phyloP scores from a whole-genome alignment of 129 eudicot species.

The Pseudognaphalium luteoalbum region DNA sequence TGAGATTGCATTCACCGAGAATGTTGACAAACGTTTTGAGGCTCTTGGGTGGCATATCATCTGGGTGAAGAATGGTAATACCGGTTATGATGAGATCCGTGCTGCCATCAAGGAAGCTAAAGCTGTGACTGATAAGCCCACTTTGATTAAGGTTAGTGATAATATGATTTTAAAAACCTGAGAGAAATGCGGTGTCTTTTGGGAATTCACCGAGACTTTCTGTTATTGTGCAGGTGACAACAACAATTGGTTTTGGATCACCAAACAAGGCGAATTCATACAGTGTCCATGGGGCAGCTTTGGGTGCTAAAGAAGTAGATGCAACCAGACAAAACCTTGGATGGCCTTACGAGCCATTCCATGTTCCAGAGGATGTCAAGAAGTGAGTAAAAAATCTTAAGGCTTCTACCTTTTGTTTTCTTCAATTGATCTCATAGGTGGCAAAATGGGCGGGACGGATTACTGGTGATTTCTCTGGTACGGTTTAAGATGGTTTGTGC shows the following conservation, averaged over 20 bases:
- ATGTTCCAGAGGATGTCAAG: constrained; percentile 94
- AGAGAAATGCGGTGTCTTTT: neutral
- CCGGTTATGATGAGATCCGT: constrained; percentile 94
- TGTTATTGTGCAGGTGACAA: constrained; percentile 63
- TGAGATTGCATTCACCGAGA: constrained; percentile 88
- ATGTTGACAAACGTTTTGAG: constrained; percentile 81
- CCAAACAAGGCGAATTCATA: constrained; percentile 97
- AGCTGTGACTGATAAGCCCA: constrained; percentile 88
- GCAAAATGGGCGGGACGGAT: neutral
- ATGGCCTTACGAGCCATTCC: constrained; percentile 98
- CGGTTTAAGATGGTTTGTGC: neutral
- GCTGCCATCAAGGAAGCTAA: constrained; percentile 97
- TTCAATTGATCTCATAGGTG: neutral
- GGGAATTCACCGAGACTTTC: constrained; percentile 2
- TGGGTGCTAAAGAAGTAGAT: constrained; percentile 96
- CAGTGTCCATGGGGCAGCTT: constrained; percentile 87
- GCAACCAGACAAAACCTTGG: constrained; percentile 91
- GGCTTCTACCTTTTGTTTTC: neutral
- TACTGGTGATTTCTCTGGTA: neutral
- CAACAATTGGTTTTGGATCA: constrained; percentile 92
- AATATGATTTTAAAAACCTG: neutral
- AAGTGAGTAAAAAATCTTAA: constrained; percentile 39
- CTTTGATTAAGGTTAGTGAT: constrained; percentile 75
- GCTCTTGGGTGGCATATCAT: constrained; percentile 97
- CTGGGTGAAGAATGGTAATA: constrained; percentile 98